Percentiles rank a stretch among this genome's conserved stretches.
Conservation (phyloP, 2,329 filamentous ascomycete species). For the Hymenoscyphus salicellus region DNA sequence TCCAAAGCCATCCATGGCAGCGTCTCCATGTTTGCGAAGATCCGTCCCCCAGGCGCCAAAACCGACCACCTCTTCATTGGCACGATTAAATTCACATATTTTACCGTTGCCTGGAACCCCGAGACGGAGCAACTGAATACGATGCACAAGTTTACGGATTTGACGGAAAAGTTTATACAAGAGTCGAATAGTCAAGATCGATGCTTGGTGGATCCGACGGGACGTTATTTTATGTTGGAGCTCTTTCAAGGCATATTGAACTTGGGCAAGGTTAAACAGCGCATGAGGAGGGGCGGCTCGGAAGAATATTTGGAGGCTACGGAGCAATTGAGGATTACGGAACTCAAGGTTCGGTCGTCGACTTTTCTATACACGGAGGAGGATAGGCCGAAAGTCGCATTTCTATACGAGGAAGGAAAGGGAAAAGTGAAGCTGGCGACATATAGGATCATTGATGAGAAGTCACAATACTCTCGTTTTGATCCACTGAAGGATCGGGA, state of each 20-base stretch:
- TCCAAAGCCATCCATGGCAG: conserved; percentile 79
- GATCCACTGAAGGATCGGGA: conserved; percentile 55
- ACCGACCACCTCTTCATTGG: conserved; percentile 90
- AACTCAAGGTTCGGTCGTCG: conserved; percentile 64
- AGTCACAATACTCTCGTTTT: conserved; percentile 52
- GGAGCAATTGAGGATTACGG: conserved; percentile 59
- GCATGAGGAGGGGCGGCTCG: conserved; percentile 47
- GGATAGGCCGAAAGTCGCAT: conserved; percentile 57
- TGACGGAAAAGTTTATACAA: conserved; percentile 60
- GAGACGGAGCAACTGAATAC: conserved; percentile 51
- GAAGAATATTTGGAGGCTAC: conserved; percentile 59
- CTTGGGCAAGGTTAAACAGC: conserved; percentile 55
- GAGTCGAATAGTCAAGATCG: conserved; percentile 81
- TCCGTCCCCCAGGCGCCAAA: conserved; percentile 69
- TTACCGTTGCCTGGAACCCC: conserved; percentile 80
- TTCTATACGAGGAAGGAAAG: conserved; percentile 63
- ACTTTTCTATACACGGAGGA: conserved; percentile 59
- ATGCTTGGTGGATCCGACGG: conserved; percentile 79
- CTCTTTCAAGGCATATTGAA: conserved; percentile 67
- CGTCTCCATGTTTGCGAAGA: conserved; percentile 77
- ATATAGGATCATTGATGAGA: conserved; percentile 59
- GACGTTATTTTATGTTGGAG: conserved; percentile 64
- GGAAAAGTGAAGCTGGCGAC: conserved; percentile 56
- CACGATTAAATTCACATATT: conserved; percentile 86
- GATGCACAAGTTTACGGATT: conserved; percentile 49